Base-by-base conservation (phyloP, 306 rosid species). In the Vigna trinervia region DNA sequence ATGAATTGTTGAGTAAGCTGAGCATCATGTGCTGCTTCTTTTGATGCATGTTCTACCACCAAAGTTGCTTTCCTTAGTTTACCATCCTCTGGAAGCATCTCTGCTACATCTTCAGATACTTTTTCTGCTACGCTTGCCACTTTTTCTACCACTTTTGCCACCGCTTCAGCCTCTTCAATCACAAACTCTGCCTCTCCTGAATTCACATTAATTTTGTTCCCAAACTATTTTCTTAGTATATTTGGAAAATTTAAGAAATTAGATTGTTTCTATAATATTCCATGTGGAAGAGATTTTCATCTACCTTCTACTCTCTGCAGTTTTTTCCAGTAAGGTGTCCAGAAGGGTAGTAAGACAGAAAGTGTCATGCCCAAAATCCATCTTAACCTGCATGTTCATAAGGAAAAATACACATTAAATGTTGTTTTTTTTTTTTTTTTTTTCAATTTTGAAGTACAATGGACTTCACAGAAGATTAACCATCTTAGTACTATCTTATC, bases 11-110 rank as follows among this genome's bases (percentile, higher is more conserved):
- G 15, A 32, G 92, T 67, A 15, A 79, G 4, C 61, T 89, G 85
- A 50, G 93, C 96, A 81, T 77, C 94, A 72, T 89, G 87, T 67
- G 69, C 82, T 39, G 64, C 86, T 38, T 77, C 73, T 86, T 88
- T 15, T 73, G 94, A 83, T n/a, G 84, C 74, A 17, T 3, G 56
- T 78, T 91, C 88, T 1, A 88, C 80, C 3, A 73, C n/a, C 77
- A 83, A 32, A 60, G 85, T 91, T 28, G 64, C 87, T 69, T 83
- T 67, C 32, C 86, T 85, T 3, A 91, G 83, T 6, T 78, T 86
- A 13, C 79, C 61, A 43, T 86, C 71, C 14, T 80, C 78, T 1
- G 94, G 87, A 71, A 89, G 83, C 46, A 22, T 80, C 45, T 91
- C 88, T 39, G 80, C 87, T 5, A 82, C 77, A 20, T 88, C 80